A percentile compares a stretch with the other conserved stretches of the same genome.
Conservation (phyloP, 2,329 filamentous ascomycete genomes). For the Cladosporium sp. region DNA sequence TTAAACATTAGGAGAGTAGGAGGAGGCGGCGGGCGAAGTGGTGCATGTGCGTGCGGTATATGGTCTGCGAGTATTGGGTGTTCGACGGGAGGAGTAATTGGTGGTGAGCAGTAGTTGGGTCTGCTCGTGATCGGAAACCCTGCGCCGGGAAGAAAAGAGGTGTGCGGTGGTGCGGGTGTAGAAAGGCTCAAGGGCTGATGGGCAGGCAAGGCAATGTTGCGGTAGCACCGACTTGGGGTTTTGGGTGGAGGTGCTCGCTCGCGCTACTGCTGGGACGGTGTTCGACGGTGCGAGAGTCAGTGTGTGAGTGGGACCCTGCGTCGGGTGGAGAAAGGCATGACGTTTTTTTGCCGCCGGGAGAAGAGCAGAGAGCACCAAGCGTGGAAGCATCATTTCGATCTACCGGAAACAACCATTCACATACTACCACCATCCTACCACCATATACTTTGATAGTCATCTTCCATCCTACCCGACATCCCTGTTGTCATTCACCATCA, state of each 20-base stretch:
- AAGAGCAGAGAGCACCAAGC: too few species aligned
- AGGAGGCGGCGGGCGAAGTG: not conserved
- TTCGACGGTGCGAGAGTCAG: slow-evolving; percentile 2
- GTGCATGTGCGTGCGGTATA: not conserved
- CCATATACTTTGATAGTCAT: not conserved
- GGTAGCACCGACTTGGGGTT: slow-evolving; percentile 5
- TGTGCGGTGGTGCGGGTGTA: not conserved
- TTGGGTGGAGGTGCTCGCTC: slow-evolving; percentile 8
- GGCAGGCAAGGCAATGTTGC: not conserved
- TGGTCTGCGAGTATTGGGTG: too few species aligned
- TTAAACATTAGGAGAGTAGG: slow-evolving; percentile 12
- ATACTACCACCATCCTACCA: not conserved
- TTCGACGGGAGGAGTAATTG: too few species aligned
- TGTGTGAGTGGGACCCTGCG: not conserved
- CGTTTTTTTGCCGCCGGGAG: slow-evolving; percentile 2
- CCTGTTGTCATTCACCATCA: too few species aligned
- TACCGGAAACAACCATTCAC: slow-evolving; percentile 2
- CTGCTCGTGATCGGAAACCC: slow-evolving; percentile 13
- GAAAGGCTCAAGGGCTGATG: not conserved
- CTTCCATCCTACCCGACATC: too few species aligned
- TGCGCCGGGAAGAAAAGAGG: slow-evolving; percentile 12
- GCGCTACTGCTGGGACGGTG: slow-evolving; percentile 11
- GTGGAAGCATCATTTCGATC: slow-evolving; percentile 1
- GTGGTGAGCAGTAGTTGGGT: too few species aligned
- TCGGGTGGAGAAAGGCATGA: slow-evolving; percentile 7